Evolutionary conservation across 2,329 filamentous ascomycete species (phyloP), one percentile per base, ranked within the genome.

Genomic region (Dothideomycetes sp.): DNA sequence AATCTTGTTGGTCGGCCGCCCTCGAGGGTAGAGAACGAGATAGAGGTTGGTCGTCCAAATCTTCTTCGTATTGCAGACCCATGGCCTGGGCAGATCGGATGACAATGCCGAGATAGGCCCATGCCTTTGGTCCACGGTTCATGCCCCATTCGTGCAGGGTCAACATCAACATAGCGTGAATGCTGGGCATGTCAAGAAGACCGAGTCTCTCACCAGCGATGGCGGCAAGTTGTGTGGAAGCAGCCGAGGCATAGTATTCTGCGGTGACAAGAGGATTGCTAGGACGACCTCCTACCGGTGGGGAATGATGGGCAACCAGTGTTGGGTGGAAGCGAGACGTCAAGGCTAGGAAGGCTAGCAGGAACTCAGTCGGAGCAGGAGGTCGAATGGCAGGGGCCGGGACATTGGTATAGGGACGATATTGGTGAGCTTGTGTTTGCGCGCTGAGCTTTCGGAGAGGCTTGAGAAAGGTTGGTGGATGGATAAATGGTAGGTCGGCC

Each of bases 131-230:
- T 1, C 78, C 79, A 47, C 70, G 64, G 7, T 71, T 70, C 55
- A 79, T 78, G 9, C 76, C 77, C 80, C 80, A 84, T 47, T 84
- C 79, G 46, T 84, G 82, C 9, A 83, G 63, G 1, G 74, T 77
- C 6, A 86, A 65, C 79, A 85, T 84, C 8, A 85, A 65, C 32
- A 78, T 69, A 1, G 79, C 77, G 49, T 84, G 80, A 1, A 78
- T 74, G 12, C 76, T 69, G 45, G 82, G 76, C 3, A 84, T 63
- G 1, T 74, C 76, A 4, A 74, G 70, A 50, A 75, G 48, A 3
- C 61, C 61, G 12, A 68, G 33, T 62, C 65, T 33, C 58, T 67
- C 50, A 62, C 68, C 50, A 67, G 55, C 31, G 63, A 67, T 22
- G 64, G 72, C 30, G 70, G 64, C 19, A 67, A 76, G 49, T 56